Percentiles rank a stretch among this genome's conserved stretches.
Conservation (phyloP, 345 rosid genomes). For the Syzygium oleosum region DNA sequence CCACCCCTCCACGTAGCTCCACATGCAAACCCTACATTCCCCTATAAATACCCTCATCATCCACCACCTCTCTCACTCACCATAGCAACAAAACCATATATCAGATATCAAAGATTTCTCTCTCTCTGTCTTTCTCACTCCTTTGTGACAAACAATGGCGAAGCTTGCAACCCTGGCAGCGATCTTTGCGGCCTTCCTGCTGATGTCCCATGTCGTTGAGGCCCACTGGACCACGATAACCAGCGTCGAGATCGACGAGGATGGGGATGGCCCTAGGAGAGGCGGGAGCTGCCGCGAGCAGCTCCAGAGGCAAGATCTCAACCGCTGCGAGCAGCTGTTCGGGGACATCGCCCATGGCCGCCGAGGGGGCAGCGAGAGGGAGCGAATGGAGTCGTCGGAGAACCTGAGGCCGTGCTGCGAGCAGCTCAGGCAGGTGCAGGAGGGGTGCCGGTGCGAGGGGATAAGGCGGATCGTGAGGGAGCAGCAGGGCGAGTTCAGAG, state of each 20-base stretch:
- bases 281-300: not conserved
- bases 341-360: not conserved
- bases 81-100: not conserved
- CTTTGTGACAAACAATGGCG: not conserved
- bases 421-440: slow-evolving; percentile 2
- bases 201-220: not conserved
- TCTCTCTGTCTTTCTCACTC: not conserved
- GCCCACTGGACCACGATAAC: not conserved
- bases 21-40: not conserved
- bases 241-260: not conserved
- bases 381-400: not conserved
- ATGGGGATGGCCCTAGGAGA: not conserved
- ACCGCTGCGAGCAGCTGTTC: not conserved
- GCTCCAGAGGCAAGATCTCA: not conserved
- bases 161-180: not conserved
- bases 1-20: not conserved
- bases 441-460: slow-evolving; percentile 8
- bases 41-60: not conserved
- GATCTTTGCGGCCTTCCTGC: not conserved
- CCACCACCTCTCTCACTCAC: not conserved
- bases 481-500: not conserved
- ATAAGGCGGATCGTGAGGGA: not conserved
- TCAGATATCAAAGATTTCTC: not conserved
- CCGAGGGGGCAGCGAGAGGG: not conserved
- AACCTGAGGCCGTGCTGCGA: not conserved